Conservation (phyloP, 768 basidiomycete species). For the Pleurotus platypus region DNA sequence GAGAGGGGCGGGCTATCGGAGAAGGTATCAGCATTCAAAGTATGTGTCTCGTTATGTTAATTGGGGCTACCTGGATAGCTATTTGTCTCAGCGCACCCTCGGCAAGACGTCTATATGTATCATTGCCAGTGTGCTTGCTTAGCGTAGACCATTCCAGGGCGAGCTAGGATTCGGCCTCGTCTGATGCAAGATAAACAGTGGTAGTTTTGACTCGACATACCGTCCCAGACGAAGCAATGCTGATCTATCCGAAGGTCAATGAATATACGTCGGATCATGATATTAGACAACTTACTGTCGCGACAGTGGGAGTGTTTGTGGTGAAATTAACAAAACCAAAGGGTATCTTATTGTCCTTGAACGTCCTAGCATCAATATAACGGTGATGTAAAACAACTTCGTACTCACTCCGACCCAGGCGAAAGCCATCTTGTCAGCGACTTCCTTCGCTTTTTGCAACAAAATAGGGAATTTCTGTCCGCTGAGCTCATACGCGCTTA, state of each 20-base stretch:
- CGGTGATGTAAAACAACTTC: not conserved
- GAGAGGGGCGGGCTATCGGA: conserved; percentile 28
- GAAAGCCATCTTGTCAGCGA: conserved; percentile 60
- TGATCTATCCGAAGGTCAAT: no score
- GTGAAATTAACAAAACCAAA: conserved; percentile 38
- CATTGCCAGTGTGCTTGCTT: conserved; percentile 44
- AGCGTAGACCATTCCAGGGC: conserved; percentile 44
- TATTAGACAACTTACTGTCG: conserved; percentile 20
- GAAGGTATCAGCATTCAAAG: not conserved
- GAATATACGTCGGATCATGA: no score
- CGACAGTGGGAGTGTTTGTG: conserved; percentile 37
- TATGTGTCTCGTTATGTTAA: not conserved
- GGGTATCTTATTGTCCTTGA: conserved; percentile 36
- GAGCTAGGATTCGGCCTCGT: conserved; percentile 26
- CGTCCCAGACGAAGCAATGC: conserved; percentile 42
- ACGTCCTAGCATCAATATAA: not conserved
- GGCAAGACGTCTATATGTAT: conserved; percentile 43
- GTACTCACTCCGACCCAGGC: conserved; percentile 55
- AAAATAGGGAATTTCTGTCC: conserved; percentile 44
- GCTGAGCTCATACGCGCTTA: conserved; percentile 70
- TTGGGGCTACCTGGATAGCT: conserved; percentile 25
- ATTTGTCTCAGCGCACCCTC: conserved; percentile 43
- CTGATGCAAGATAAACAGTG: not conserved
- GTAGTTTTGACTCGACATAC: conserved; percentile 30
- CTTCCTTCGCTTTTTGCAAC: conserved; percentile 56